Conservation (phyloP, 129 eudicot species). For the Tagetes erecta region DNA sequence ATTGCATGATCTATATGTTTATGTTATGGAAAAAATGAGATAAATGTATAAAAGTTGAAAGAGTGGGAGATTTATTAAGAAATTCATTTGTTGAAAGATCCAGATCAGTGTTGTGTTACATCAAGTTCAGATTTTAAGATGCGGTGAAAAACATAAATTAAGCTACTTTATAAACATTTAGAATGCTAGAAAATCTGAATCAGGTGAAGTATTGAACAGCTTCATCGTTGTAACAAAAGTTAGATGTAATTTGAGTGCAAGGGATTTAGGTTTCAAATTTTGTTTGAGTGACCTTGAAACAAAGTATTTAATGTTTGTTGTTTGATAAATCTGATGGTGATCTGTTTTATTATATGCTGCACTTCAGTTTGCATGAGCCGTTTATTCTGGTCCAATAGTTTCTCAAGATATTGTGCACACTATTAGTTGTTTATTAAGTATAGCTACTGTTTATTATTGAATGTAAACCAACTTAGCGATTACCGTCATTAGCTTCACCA, state of each 20-base stretch:
- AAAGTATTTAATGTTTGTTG: background rate
- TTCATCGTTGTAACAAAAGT: background rate
- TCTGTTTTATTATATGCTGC: slow-evolving; percentile 8
- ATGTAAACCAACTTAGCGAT: background rate
- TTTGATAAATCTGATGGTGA: background rate
- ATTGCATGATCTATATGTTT: slow-evolving; percentile 15
- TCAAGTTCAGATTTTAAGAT: background rate
- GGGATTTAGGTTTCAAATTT: slow-evolving; percentile 17
- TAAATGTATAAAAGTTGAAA: background rate
- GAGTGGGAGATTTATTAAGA: background rate
- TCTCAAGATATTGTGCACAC: background rate
- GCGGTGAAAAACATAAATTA: slow-evolving; percentile 2
- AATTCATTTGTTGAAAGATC: background rate
- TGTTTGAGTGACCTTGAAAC: background rate
- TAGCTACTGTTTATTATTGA: background rate
- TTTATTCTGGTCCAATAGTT: slow-evolving; percentile 1
- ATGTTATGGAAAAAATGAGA: background rate
- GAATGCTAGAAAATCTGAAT: background rate
- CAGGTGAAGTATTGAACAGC: background rate
- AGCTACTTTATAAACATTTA: background rate
- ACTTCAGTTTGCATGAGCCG: slow-evolving; percentile 21
- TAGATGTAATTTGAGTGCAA: slow-evolving; percentile 2
- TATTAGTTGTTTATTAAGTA: slow-evolving; percentile 1
- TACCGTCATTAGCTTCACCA: background rate
- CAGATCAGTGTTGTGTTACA: slow-evolving; percentile 12